Base-by-base conservation (phyloP, 2,329 filamentous ascomycete genomes). In the Clonostachys rosea region DNA sequence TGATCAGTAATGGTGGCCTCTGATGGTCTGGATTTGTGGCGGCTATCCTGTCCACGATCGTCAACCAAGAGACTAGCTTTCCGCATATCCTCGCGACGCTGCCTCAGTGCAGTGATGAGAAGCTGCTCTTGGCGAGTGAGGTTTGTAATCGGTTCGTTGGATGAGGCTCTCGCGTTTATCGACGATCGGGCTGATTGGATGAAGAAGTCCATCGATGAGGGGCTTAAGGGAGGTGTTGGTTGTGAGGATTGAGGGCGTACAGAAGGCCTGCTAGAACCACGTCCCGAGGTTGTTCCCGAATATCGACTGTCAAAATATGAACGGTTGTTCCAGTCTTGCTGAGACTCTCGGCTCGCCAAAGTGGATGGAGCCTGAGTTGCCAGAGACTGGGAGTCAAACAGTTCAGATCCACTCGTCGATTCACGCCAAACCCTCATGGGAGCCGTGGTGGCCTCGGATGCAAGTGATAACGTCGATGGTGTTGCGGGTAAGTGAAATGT, bases 91-190 rank as follows among this genome's bases (percentile, higher is more conserved):
- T 76, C 72, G n/a, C 77, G 69, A 64, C 79, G 80, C 53, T 75
- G 70, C 9, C 79, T 70, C 40, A 83, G 66, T 4, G 79, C 79
- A 3, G 78, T 73, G 5, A 83, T 65, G 1, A 83, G 66, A 69
- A 80, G 74, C 59, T 82, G 76, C 50, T 83, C 79, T 50, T 81
- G 77, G 5, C 67, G 70, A 0, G 78, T 81, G 16, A 83, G 76
- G 2, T 77, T 75, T 73, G 82, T 81, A 47, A 81, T 65, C 2
- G 78, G 71, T 30, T 63, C 62, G 34, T 65, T 59, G 30, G 12
- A 39, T 16, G 24, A 30, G 12, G 42, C 18, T 18, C 40, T 35
- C 18, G 16, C 54, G 55, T 0, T 71, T 70, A 30, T 30, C 24
- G 24, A 30, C 3, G 68, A 69, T 11, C 60, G 60, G 0, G 60